Evolutionary conservation across 2,329 filamentous ascomycete genomes (phyloP), one percentile per base, ranked within the genome.

Genomic region (Coleophoma cylindrospora): DNA sequence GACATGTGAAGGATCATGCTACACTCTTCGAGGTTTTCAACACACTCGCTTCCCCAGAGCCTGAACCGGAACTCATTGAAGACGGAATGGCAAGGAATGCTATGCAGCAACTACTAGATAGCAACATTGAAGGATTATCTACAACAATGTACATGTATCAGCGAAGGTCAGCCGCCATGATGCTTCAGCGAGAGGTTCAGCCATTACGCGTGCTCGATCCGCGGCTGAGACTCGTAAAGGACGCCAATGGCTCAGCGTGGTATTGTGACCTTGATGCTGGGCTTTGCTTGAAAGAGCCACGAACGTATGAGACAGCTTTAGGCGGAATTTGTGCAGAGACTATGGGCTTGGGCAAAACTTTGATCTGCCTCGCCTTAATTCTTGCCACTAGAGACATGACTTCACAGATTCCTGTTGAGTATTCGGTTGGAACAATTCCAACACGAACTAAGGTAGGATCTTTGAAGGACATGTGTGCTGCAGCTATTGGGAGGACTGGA

Each of bases 341-440:
- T 55, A 91, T 91, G 87, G 86, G 86, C 6, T 71, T 79, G 0
- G 91, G 92, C 0, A 97, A 96, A 70, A 96, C 92, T 0, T 69
- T 96, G 22, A 95, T 96, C 11, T 92, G 87, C 55, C 70, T 97
- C 15, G 76, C 86, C 7, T 70, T 90, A 2, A 83, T 96, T 37
- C 72, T 95, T 22, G 84, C 89, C 3, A 95, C 89, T 0, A 83
- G 80, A 58, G 74, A 83, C 33, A 79, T 91, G 54, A 78, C 83
- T 11, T 80, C 89, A 5, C 69, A 74, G 15, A 78, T 86, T 3
- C 86, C 91, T 2, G 75, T 83, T 3, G 65, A 84, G 48, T 80
- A 86, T 70, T 76, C 57, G 40, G 61, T 51, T 54, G 66, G 50
- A 61, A 73, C 45, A 57, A 68, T 38, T 50, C 71, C 62, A 43